Percentiles rank a stretch among this genome's conserved stretches.
phyloP scores from a whole-genome alignment of 1,139 yeast species.

The Dujonia santamariae region DNA sequence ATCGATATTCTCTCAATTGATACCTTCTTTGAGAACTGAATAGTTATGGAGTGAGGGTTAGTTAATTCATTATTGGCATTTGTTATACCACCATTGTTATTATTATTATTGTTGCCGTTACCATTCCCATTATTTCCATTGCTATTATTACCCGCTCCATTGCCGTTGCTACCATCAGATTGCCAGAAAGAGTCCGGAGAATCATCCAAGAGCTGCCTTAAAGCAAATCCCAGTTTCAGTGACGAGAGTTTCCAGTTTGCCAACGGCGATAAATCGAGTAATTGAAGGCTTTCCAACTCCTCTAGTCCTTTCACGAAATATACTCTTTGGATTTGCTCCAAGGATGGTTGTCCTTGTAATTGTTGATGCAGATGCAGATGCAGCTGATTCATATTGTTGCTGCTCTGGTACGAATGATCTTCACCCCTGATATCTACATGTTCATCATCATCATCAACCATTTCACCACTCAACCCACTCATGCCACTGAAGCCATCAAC shows the following conservation, averaged over 20 bases:
- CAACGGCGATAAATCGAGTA: constrained; percentile 71
- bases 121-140: constrained; percentile 22
- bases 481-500: constrained; percentile 1
- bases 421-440: background rate
- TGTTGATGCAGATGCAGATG: constrained; percentile 2
- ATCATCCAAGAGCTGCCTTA: constrained; percentile 69
- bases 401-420: background rate
- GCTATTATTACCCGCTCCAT: constrained; percentile 14
- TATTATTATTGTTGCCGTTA: constrained; percentile 19
- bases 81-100: constrained; percentile 15
- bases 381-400: background rate
- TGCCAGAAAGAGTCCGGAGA: constrained; percentile 85
- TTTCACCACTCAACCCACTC: no score
- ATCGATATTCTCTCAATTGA: constrained; percentile 67
- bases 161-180: constrained; percentile 67
- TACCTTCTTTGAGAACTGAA: constrained; percentile 79
- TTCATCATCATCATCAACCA: background rate
- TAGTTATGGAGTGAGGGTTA: constrained; percentile 83
- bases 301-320: constrained; percentile 49
- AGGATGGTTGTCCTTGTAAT: constrained; percentile 24
- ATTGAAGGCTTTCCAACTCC: constrained; percentile 55
- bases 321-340: constrained; percentile 40
- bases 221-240: constrained; percentile 67
- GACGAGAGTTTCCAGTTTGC: constrained; percentile 90
- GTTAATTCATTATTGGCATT: constrained; percentile 33